Base-by-base conservation (phyloP, 805 yeast genomes). In the Candida tallmaniae region DNA sequence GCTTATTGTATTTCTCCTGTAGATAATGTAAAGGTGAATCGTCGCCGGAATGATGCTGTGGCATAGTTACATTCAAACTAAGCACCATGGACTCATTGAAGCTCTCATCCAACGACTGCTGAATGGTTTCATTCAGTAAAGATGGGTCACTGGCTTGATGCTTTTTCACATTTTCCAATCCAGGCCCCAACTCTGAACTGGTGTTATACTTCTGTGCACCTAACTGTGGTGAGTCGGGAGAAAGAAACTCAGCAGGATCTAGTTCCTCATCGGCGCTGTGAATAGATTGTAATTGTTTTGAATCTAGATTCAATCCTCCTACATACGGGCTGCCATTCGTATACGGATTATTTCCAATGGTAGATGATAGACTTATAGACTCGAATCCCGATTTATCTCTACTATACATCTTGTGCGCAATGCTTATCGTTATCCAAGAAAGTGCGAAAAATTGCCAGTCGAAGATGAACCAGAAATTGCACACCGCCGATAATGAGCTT, bases 201-300 rank as follows among this genome's bases (percentile, higher is more conserved):
- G n/a, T n/a, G n/a, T n/a, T n/a, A n/a, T n/a, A n/a, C n/a, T n/a
- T n/a, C n/a, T n/a, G n/a, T n/a, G 23, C 10, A 12, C 22, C 14
- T 10, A 23, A 19, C 17, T 26, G 24, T 7, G 50, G 50, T 10
- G 45, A 37, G 14, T 43, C 45, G 2, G 46, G 44, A 1, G 50
- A 45, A 16, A 54, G 24, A 26, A 54, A 54, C 25, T 49, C 56
- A 1, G 47, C 36, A 2, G 56, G 60, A 41, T 52, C 57, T n/a
- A 51, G 34, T 7, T 52, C 58, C 7, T 6, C 10, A n/a, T n/a
- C n/a, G n/a, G n/a, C n/a, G n/a, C n/a, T n/a, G n/a, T n/a, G n/a
- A n/a, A n/a, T n/a, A n/a, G n/a, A n/a, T n/a, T n/a, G n/a, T n/a
- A n/a, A n/a, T n/a, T n/a, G n/a, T n/a, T n/a, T n/a, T n/a, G n/a